Conservation (phyloP, 805 yeast genomes). For the Metschnikowia baotianmanensis region DNA sequence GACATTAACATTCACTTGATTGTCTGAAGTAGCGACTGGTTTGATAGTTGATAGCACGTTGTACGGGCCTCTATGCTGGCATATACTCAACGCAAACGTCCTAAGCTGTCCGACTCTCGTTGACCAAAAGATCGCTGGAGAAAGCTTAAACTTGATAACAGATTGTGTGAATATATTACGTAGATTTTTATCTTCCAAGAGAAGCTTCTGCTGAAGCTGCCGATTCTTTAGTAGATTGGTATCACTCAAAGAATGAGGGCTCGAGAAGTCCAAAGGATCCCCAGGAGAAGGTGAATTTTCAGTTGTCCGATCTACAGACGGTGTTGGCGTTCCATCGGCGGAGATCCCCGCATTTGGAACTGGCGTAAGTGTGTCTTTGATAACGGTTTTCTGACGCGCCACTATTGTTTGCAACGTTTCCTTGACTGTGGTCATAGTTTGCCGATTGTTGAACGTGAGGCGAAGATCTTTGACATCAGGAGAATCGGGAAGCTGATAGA, state of each 20-base stretch:
- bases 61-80: slow-evolving; percentile 89
- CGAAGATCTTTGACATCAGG: slow-evolving; percentile 30
- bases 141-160: slow-evolving; percentile 72
- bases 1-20: slow-evolving; percentile 88
- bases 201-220: slow-evolving; percentile 73
- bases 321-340: slow-evolving; percentile 12
- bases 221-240: slow-evolving; percentile 62
- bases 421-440: slow-evolving; percentile 73
- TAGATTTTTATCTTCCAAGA: slow-evolving; percentile 65
- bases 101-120: slow-evolving; percentile 75
- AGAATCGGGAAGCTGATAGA: slow-evolving; percentile 40
- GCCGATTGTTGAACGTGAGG: slow-evolving; percentile 68
- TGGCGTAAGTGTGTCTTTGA: slow-evolving; percentile 31
- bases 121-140: slow-evolving; percentile 84
- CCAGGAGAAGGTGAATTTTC: slow-evolving; percentile 23
- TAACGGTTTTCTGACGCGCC: slow-evolving; percentile 59
- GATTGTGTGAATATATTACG: slow-evolving; percentile 82
- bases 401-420: slow-evolving; percentile 64
- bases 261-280: slow-evolving; percentile 21
- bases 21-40: slow-evolving; percentile 90
- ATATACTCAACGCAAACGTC: slow-evolving; percentile 78
- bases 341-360: slow-evolving; percentile 5
- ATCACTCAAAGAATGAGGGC: slow-evolving; percentile 33
- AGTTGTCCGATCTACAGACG: slow-evolving; percentile 23
- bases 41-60: slow-evolving; percentile 91